phyloP scores from a whole-genome alignment of 2,329 filamentous ascomycete species.

The Helminthosporium solani region DNA sequence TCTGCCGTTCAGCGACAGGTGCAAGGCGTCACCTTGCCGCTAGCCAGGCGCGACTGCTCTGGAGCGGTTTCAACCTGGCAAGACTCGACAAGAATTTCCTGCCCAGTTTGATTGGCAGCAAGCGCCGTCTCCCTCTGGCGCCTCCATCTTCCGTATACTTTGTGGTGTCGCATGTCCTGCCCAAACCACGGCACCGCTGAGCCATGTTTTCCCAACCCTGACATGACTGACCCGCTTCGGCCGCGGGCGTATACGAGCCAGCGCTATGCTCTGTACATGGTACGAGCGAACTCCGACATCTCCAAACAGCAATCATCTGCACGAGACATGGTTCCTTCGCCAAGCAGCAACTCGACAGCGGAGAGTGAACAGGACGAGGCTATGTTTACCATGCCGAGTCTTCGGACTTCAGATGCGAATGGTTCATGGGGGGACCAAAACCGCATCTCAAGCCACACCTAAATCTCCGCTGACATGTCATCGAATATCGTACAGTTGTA shows the following conservation, averaged over 20 bases:
- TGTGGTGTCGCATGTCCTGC: too few species aligned
- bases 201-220: background rate
- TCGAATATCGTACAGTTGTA: background rate
- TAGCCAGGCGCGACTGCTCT: background rate
- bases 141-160: too few species aligned
- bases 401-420: background rate
- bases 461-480: conserved; percentile 1
- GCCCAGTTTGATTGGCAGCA: background rate
- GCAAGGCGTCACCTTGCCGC: background rate
- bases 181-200: background rate
- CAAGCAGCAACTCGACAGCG: background rate
- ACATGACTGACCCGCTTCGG: too few species aligned
- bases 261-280: too few species aligned
- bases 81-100: background rate
- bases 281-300: background rate
- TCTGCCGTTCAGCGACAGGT: too few species aligned
- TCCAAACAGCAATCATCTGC: background rate
- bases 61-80: background rate
- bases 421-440: background rate
- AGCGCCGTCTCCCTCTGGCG: too few species aligned
- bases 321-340: too few species aligned
- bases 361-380: background rate
- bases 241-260: too few species aligned
- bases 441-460: background rate
- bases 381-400: background rate